A percentile compares a stretch with the other conserved stretches of the same genome.
phyloP scores from a whole-genome alignment of 331 rosid genomes.

The Rosa hybrid region DNA sequence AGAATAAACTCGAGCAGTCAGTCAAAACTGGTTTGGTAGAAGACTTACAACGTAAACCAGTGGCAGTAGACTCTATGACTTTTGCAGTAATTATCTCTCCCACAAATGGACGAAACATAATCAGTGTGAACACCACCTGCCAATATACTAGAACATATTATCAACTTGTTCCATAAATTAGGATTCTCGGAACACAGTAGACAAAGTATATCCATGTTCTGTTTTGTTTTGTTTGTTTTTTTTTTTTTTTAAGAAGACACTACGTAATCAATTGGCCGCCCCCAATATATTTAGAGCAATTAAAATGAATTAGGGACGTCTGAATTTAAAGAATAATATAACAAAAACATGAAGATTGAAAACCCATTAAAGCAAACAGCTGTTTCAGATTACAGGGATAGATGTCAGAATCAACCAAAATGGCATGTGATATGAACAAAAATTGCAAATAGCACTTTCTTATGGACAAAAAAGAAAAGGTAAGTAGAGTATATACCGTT shows the following conservation, averaged over 20 bases:
- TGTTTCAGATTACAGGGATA: not conserved
- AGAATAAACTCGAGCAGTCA: not conserved
- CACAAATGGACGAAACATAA: constrained; percentile 72
- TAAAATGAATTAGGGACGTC: not conserved
- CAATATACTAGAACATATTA: not conserved
- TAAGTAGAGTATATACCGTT: constrained; percentile 38
- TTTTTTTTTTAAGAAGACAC: not conserved
- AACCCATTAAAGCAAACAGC: not conserved
- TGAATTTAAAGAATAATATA: not conserved
- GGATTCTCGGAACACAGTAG: not conserved
- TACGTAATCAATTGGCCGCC: not conserved
- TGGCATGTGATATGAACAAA: not conserved
- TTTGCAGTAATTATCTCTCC: constrained; percentile 70
- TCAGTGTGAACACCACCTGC: constrained; percentile 64
- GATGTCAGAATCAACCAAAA: not conserved
- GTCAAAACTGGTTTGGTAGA: constrained; percentile 15
- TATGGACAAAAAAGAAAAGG: not conserved
- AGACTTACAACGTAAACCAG: constrained; percentile 66
- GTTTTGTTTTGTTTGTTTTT: no score
- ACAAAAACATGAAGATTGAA: not conserved
- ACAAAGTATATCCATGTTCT: not conserved
- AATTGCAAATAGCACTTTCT: constrained; percentile 1
- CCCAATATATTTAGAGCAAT: not conserved
- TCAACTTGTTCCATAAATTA: not conserved
- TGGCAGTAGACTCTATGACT: constrained; percentile 51